A percentile compares a stretch with the other conserved stretches of the same genome.
These are phyloP conservation scores for Sclerotiophoma versabilis DNA, from an alignment of 2,329 filamentous ascomycete species.

Conservation along the genomic window DNA sequence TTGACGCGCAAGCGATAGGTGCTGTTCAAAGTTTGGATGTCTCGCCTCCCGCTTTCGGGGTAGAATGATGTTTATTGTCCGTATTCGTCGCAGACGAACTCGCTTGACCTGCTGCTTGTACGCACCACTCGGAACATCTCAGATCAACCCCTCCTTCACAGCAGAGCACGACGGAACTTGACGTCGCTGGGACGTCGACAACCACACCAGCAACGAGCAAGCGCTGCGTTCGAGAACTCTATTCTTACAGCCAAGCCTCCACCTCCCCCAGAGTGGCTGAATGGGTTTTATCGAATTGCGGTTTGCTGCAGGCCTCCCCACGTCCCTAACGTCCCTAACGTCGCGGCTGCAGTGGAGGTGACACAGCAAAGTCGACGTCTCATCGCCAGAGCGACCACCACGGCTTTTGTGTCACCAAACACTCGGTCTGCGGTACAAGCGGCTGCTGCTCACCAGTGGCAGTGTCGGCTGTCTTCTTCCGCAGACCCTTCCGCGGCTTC, in stretches of 20 bases:
- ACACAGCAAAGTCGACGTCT: slow-evolving; percentile 22
- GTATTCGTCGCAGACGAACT: slow-evolving; percentile 9
- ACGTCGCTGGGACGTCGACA: slow-evolving; percentile 9
- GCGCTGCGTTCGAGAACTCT: slow-evolving; percentile 7
- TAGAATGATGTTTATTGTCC: slow-evolving; percentile 12
- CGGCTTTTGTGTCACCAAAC: slow-evolving; percentile 35
- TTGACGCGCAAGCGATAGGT: slow-evolving; percentile 17
- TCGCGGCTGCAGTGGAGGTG: slow-evolving; percentile 19
- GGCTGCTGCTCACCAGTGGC: slow-evolving; percentile 23
- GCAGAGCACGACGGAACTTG: neutral
- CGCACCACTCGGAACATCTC: slow-evolving; percentile 6
- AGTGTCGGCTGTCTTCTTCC: slow-evolving; percentile 22
- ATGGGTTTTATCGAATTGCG: slow-evolving; percentile 3
- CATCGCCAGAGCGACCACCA: slow-evolving; percentile 48
- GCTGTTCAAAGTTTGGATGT: slow-evolving; percentile 8
- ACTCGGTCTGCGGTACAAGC: slow-evolving; percentile 24
- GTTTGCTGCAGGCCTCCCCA: slow-evolving; percentile 17
- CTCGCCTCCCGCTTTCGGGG: slow-evolving; percentile 9
- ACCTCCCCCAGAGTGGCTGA: neutral
- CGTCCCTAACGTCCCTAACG: slow-evolving; percentile 9
- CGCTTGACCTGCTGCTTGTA: slow-evolving; percentile 19
- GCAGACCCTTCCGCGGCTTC: slow-evolving; percentile 48
- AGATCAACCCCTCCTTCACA: slow-evolving; percentile 10
- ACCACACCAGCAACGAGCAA: neutral
- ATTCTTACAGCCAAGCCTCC: neutral